Evolutionary conservation across 148 eudicot species (phyloP), one percentile per base, ranked within the genome.

Genomic region (Rhododendron henanense): DNA sequence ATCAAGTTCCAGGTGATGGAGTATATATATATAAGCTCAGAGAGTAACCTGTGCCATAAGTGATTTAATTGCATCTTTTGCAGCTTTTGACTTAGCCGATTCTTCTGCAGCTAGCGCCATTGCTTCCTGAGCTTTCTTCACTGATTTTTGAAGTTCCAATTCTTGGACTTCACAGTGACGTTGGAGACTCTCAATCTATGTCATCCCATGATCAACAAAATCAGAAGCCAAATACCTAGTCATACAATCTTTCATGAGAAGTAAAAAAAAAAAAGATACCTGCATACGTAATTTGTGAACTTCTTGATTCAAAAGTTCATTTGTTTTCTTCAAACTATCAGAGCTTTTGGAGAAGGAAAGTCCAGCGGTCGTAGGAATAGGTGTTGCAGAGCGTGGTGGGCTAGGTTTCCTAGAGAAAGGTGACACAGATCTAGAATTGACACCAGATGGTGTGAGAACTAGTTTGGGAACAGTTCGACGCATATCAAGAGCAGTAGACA

Each of bases 361-460:
- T 65, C 99, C 99, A 47, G 94, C 83, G 39, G 95, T 94, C 9
- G 98, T 95, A 10, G 99, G 98, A 81, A 96, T 91, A 65, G 99
- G 99, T 35, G 99, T 96, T 41, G 94, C 98, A 69, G 99, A 96
- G 79, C 98, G 95, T 13, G 99, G 99, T 50, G 99, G 99, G 85
- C 99, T 96, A 19, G 98, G 83, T 88, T 90, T 95, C 87, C 98
- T 92, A 31, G 99, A 96, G 90, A 96, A 93, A 61, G 99, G 99
- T 69, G 99, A 96, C 55, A 96, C 96, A 6, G 99, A 88, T 88
- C 99, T 93, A 31, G 98, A 96, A 88, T 89, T 91, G 74, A 90
- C 91, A 80, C 91, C 92, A 75, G 91, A 88, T 71, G 92, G 81
- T 39, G 94, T 89, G 78, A 86, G 84, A 87, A 90, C 91, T 37